Evolutionary conservation across 371 early-diverging fungal species (phyloP).

Genomic region (Syncephalis plumigaleata): DNA sequence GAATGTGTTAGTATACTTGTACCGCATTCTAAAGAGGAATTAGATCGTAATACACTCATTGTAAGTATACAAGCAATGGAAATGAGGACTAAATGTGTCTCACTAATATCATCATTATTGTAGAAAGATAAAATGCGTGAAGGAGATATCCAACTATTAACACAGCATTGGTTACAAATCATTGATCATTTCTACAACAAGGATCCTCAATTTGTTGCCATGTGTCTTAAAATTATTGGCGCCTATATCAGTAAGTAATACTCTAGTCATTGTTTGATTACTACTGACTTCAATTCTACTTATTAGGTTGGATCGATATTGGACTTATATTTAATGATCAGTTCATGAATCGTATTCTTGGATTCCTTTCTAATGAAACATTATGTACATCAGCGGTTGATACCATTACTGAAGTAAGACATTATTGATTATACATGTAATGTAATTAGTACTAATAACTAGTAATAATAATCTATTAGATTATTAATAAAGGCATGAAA

Average conservation of each 20-base stretch:
- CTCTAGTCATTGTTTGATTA: background rate
- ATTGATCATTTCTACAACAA: conserved; percentile 27
- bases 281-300: too few species aligned
- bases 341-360: conserved; percentile 61
- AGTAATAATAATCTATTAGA: conserved; percentile 8
- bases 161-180: conserved; percentile 61
- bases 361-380: conserved; percentile 31
- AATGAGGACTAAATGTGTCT: too few species aligned
- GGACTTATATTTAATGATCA: conserved; percentile 69
- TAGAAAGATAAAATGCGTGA: conserved; percentile 84
- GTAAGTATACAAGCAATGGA: conserved; percentile 10
- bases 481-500: conserved; percentile 85
- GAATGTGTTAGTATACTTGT: conserved; percentile 70
- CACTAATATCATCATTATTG: background rate
- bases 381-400: conserved; percentile 59
- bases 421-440: background rate
- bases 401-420: conserved; percentile 46
- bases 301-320: conserved; percentile 90
- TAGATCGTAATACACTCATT: conserved; percentile 54
- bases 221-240: conserved; percentile 44
- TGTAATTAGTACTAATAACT: too few species aligned
- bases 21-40: conserved; percentile 50
- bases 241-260: conserved; percentile 26
- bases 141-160: conserved; percentile 53
- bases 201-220: conserved; percentile 34